Base-by-base conservation (phyloP, 768 basidiomycete species). In the Pleurotus djamor region DNA sequence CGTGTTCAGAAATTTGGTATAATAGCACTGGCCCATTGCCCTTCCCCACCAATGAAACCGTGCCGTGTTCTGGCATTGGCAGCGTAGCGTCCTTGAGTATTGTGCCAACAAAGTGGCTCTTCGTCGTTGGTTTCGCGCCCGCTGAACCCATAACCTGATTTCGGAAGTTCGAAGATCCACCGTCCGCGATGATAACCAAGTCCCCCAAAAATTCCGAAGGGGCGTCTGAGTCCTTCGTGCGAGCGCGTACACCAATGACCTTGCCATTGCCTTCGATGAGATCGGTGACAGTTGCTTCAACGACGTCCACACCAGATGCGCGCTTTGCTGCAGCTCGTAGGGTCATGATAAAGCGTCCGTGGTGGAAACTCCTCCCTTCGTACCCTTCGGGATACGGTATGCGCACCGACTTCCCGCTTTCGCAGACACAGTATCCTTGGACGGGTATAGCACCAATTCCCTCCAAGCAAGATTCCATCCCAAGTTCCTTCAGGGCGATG, bases 131-230 rank as follows among this genome's bases (percentile, higher is more conserved):
- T 66, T 85, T 86, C 48, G 68, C 69, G 9, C 75, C 73, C 14
- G 78, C 69, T 43, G 69, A 65, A 56, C 83, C 83, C 80, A 88
- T 81, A n/a, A 94, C 85, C 1, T 76, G 61, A 9, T 72, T 79
- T 52, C 96, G 82, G 79, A 99, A 96, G 68, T 96, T 97, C 4
- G 93, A 96, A 74, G 92, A 92, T 71, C 94, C 97, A 0, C 96
- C 96, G 69, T 99, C 96, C 4, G 96, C 94, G 60, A 98, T 75
- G 68, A 98, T 75, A 48, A 94, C 91, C 52, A 99, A 71, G 63
- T 89, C 86, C 0, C 92, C 94, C 59, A 77, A 80, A 66, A 87
- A 87, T 7, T 56, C 54, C 5, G 37, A 56, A 17, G 33, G 8
- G 0, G 79, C 67, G 60, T 86, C 79, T 21, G 63, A 61, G 28